A percentile compares a stretch with the other conserved stretches of the same genome.
phyloP scores from a whole-genome alignment of 306 rosid genomes.

The Cucurbita ficifolia region DNA sequence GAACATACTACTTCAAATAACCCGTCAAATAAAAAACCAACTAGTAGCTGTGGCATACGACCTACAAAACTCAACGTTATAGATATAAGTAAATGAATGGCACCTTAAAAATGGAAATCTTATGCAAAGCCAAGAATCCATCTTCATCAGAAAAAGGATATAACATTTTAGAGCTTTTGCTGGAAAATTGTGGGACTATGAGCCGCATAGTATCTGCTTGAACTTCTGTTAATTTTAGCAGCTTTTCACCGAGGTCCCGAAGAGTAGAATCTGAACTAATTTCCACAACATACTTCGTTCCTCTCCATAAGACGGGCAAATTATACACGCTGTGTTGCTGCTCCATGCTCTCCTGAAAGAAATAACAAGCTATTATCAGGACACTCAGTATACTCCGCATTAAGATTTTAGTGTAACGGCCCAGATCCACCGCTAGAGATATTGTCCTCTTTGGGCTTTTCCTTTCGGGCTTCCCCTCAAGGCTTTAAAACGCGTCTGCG shows the following conservation, averaged over 20 bases:
- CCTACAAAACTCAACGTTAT: not conserved
- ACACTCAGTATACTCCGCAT: not conserved
- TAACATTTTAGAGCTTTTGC: conserved; percentile 46
- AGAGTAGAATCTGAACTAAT: conserved; percentile 36
- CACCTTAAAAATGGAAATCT: conserved; percentile 59
- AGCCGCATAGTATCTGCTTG: conserved; percentile 72
- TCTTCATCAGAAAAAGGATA: conserved; percentile 71
- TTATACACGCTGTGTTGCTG: conserved; percentile 16
- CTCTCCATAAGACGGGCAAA: conserved; percentile 62
- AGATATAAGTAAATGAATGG: not conserved
- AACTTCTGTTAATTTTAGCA: conserved; percentile 43
- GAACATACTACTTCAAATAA: not conserved
- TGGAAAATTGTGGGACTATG: conserved; percentile 45
- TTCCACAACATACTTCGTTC: conserved; percentile 43
- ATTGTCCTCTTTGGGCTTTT: too few relatives aligned
- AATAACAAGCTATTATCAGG: conserved; percentile 1
- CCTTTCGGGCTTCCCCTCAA: too few relatives aligned
- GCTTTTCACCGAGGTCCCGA: conserved; percentile 64
- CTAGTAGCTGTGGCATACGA: not conserved
- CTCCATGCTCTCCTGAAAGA: conserved; percentile 49
- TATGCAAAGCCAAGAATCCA: conserved; percentile 38
- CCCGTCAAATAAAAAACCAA: not conserved
- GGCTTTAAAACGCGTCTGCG: too few relatives aligned
- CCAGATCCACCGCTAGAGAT: too few relatives aligned
- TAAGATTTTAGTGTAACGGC: too few relatives aligned